Percentiles rank a stretch among this genome's conserved stretches.
Evolutionary conservation across 2,329 filamentous ascomycete genomes (phyloP).

Genomic region (Botrytis paeoniae): DNA sequence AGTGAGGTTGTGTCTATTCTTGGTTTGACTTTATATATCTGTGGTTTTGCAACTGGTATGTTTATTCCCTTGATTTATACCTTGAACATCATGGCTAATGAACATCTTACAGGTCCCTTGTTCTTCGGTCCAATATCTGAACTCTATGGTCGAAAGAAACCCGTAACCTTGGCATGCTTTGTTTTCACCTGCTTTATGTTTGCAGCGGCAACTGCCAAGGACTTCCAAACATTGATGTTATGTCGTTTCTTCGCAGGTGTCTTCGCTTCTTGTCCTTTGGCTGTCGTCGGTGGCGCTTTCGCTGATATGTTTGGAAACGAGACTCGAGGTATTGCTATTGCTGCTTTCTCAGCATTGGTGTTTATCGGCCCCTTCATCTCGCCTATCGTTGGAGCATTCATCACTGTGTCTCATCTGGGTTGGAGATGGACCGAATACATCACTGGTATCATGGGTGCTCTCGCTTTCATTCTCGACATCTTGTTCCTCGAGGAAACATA

Average conservation of each 20-base stretch:
- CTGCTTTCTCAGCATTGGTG: slow-evolving; percentile 53
- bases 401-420: slow-evolving; percentile 47
- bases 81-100: neutral
- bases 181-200: slow-evolving; percentile 53
- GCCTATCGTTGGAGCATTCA: slow-evolving; percentile 37
- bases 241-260: slow-evolving; percentile 53
- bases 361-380: slow-evolving; percentile 39
- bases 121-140: slow-evolving; percentile 67
- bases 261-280: slow-evolving; percentile 47
- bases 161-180: slow-evolving; percentile 43
- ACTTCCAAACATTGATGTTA: slow-evolving; percentile 52
- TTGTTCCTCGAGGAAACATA: slow-evolving; percentile 51
- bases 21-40: slow-evolving; percentile 55
- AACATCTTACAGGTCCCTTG: slow-evolving; percentile 49
- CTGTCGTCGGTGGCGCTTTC: slow-evolving; percentile 55
- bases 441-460: slow-evolving; percentile 47
- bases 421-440: slow-evolving; percentile 58
- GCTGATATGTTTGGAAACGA: slow-evolving; percentile 61
- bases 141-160: slow-evolving; percentile 55
- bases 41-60: slow-evolving; percentile 54
- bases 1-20: slow-evolving; percentile 55
- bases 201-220: slow-evolving; percentile 51
- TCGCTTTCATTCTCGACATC: slow-evolving; percentile 42
- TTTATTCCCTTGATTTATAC: slow-evolving; percentile 39
- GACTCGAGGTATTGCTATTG: slow-evolving; percentile 62